Conservation (phyloP, 768 basidiomycete genomes). For the Suillus discolor region DNA sequence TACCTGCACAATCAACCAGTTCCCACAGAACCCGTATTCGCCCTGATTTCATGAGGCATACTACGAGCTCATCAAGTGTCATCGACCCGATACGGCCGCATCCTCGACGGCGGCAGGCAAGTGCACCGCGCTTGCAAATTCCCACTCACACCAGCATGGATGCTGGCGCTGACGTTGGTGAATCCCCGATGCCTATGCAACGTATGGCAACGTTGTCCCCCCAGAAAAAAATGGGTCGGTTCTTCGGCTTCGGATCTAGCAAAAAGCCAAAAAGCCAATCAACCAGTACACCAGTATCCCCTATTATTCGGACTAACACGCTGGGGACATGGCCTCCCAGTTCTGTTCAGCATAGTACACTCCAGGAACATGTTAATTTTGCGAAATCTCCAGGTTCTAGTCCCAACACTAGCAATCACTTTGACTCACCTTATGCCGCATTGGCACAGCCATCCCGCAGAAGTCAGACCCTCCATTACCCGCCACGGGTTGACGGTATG, state of each 20-base stretch:
- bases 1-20: constrained; percentile 11
- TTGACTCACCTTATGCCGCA: constrained; percentile 53
- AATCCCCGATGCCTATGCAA: constrained; percentile 48
- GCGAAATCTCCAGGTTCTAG: neutral
- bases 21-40: constrained; percentile 33
- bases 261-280: constrained; percentile 14
- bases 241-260: constrained; percentile 33
- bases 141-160: constrained; percentile 49
- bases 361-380: neutral
- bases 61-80: constrained; percentile 37
- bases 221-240: constrained; percentile 48
- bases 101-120: constrained; percentile 36
- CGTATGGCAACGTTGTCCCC: constrained; percentile 21
- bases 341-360: neutral
- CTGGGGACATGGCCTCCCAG: constrained; percentile 23
- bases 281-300: constrained; percentile 2
- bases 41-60: constrained; percentile 46
- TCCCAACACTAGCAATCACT: constrained; percentile 42
- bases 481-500: constrained; percentile 17
- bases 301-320: constrained; percentile 11
- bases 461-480: constrained; percentile 15
- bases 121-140: constrained; percentile 30
- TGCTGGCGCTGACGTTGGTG: constrained; percentile 62
- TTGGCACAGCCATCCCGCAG: constrained; percentile 24
- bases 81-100: constrained; percentile 36